phyloP scores from a whole-genome alignment of 2,329 filamentous ascomycete species.

The Sporothrix brunneoviolacea region DNA sequence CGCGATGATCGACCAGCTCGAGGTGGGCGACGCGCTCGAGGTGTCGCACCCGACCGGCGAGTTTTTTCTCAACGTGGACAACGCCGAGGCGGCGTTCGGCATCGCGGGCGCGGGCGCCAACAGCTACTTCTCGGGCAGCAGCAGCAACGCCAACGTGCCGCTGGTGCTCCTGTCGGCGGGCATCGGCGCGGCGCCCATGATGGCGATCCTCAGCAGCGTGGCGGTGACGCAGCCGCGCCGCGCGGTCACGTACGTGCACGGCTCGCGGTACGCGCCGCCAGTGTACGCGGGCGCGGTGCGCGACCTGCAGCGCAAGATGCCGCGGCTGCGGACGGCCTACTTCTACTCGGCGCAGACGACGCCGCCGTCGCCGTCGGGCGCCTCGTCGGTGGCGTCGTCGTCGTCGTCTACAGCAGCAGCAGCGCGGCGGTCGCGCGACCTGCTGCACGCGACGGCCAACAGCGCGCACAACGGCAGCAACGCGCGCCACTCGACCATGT shows the following conservation, averaged over 20 bases:
- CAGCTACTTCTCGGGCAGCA: constrained; percentile 7
- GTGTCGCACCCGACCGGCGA: constrained; percentile 62
- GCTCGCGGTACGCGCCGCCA: constrained; percentile 43
- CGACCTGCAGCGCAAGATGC: constrained; percentile 30
- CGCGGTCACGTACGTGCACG: constrained; percentile 54
- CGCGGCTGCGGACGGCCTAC: constrained; percentile 36
- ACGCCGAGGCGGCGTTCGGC: constrained; percentile 33
- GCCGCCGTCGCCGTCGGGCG: not conserved
- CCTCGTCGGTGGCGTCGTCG: not conserved
- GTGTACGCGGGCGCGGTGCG: constrained; percentile 48
- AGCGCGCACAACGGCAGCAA: not conserved
- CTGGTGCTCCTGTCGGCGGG: constrained; percentile 57
- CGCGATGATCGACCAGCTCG: constrained; percentile 55
- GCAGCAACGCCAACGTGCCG: constrained; percentile 32
- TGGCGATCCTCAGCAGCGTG: constrained; percentile 54
- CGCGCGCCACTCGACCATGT: not conserved
- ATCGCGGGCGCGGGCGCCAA: constrained; percentile 49
- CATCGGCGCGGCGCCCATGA: constrained; percentile 52
- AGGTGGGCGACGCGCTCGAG: constrained; percentile 55
- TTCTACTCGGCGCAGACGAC: constrained; percentile 38
- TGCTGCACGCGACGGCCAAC: constrained; percentile 11
- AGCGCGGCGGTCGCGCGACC: not conserved
- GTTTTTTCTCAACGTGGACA: constrained; percentile 47
- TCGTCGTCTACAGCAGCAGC: not conserved
- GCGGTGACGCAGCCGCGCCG: constrained; percentile 38